Evolutionary conservation across 441 rosid species (phyloP).

Genomic region (Omphalea diandra): DNA sequence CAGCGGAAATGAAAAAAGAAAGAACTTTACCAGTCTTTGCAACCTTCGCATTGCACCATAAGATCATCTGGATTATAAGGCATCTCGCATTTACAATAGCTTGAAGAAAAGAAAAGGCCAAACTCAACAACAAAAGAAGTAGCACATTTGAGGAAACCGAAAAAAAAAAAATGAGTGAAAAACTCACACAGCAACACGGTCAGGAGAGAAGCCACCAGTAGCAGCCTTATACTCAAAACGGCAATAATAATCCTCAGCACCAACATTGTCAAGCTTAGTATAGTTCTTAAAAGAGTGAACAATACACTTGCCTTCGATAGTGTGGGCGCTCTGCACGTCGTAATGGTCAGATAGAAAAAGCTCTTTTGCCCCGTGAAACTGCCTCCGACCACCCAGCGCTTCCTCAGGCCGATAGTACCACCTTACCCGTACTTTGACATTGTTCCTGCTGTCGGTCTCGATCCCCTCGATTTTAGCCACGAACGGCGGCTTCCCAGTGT

Average conservation of each 20-base stretch:
- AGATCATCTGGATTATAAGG: conserved; percentile 92
- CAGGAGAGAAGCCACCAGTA: conserved; percentile 83
- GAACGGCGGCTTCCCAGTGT: conserved; percentile 77
- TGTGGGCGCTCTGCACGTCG: conserved; percentile 87
- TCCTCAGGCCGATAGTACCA: conserved; percentile 96
- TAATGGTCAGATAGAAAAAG: conserved; percentile 79
- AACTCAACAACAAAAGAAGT: neutral
- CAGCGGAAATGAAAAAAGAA: conserved; percentile 13
- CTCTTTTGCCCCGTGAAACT: conserved; percentile 91
- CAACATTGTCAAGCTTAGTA: conserved; percentile 86
- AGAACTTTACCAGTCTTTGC: conserved; percentile 79
- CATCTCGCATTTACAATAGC: conserved; percentile 98
- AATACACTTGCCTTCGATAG: conserved; percentile 80
- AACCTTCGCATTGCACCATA: conserved; percentile 89
- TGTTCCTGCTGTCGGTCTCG: conserved; percentile 70
- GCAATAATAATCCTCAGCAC: conserved; percentile 84
- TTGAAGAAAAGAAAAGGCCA: conserved; percentile 27
- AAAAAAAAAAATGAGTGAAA: neutral
- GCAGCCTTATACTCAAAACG: conserved; percentile 90
- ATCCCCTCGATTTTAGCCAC: conserved; percentile 80
- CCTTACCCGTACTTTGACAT: conserved; percentile 72
- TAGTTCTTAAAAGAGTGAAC: conserved; percentile 90
- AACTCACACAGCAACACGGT: conserved; percentile 91
- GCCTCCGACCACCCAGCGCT: conserved; percentile 83
- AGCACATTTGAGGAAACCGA: conserved; percentile 8